Evolutionary conservation across 306 rosid species (phyloP), one percentile per base, ranked within the genome.

Genomic region (Pyrus pyrifolia): DNA sequence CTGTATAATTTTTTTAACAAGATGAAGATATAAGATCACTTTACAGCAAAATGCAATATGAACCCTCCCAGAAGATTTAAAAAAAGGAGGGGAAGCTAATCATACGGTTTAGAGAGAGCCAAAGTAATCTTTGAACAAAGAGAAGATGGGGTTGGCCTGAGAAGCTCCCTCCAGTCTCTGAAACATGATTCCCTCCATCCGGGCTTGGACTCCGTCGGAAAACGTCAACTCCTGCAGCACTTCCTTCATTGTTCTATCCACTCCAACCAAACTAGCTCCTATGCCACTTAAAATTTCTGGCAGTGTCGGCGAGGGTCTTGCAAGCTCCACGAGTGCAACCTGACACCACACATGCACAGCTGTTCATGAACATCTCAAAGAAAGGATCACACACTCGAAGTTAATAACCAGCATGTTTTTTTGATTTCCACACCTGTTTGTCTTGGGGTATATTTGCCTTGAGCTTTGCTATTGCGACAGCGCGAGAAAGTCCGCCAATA

Each of bases 391-490:
- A 14, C 5, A 27, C 21, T 6, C 33, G 6, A 27, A 25, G 14
- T 5, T 29, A 31, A 13, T 18, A 31, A 40, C 27, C 1, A 22
- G 3, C 2, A 10, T 25, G 40, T 55, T 40, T 18, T 35, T 35
- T 45, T 68, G 21, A 51, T 42, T 49, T 76, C 71, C 63, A 61
- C 76, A 90, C 98, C 96, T 86, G 81, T 78, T 64, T 85, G 62
- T 95, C 92, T 83, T 95, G 85, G 45, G 98, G 97, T 76, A 95
- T 95, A 85, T 90, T 87, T 76, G 98, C 97, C 88, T 87, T 95
- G 75, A 79, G 80, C 79, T 95, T 95, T 53, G 98, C 98, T 75
- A 95, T 89, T 64, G 98, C 95, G 57, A 95, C 81, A 67, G 98
- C 98, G 45, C 93, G 89, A 68, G 97, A 92, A 77, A 92, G 82